These are phyloP conservation scores for Bryum argenteum DNA, from an alignment of 225 moss, liverwort and hornwort species.

Conservation along the genomic window DNA sequence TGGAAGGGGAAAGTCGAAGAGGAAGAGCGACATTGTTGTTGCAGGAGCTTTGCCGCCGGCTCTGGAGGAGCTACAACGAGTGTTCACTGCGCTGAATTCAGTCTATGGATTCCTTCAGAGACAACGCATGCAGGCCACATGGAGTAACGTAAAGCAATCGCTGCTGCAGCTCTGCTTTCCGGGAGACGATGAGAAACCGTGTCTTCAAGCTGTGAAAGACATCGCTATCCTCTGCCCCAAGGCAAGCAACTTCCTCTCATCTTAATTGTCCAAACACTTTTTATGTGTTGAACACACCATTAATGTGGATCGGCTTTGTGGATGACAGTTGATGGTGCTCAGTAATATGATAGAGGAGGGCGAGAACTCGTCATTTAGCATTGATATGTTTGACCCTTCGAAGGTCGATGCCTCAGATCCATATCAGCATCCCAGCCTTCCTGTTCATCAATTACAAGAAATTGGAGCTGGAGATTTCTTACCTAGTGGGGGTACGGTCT, in stretches of 20 bases:
- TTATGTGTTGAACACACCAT: no score
- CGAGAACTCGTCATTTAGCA: constrained; percentile 62
- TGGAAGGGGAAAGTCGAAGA: constrained; percentile 34
- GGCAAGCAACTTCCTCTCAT: constrained; percentile 35
- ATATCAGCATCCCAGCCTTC: constrained; percentile 40
- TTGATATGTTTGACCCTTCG: constrained; percentile 79
- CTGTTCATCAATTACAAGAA: constrained; percentile 74
- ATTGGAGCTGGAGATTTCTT: constrained; percentile 75
- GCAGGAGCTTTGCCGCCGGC: constrained; percentile 51
- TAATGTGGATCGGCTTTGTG: constrained; percentile 11
- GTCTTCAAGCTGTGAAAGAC: constrained; percentile 61
- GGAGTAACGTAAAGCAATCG: constrained; percentile 74
- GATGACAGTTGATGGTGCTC: constrained; percentile 68
- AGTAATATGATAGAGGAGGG: constrained; percentile 77
- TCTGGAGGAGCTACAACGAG: constrained; percentile 49
- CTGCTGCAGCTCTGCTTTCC: constrained; percentile 71
- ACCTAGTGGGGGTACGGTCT: constrained; percentile 64
- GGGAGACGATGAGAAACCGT: constrained; percentile 44
- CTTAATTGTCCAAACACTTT: not conserved
- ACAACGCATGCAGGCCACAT: constrained; percentile 89
- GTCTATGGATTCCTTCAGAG: constrained; percentile 86
- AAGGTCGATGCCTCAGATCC: constrained; percentile 46
- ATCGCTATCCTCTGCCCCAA: constrained; percentile 73
- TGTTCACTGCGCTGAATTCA: constrained; percentile 70
- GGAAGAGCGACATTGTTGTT: constrained; percentile 29